Percentiles rank a stretch among this genome's conserved stretches.
These are phyloP conservation scores for Singerocomus rubriflavus DNA, from an alignment of 1,284 basidiomycete species.

Conservation along the genomic window DNA sequence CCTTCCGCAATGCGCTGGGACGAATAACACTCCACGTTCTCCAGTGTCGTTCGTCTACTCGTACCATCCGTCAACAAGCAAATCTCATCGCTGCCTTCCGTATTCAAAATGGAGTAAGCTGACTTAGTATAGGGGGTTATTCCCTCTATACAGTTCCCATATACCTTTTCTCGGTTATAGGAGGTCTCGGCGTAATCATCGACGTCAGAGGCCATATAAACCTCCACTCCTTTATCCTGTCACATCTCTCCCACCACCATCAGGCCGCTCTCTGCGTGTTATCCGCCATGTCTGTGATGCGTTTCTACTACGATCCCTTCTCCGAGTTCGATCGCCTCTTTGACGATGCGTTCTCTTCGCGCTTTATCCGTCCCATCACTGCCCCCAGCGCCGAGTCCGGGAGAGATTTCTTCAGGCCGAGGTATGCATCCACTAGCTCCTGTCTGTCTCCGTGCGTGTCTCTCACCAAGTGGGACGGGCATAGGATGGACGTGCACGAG, in stretches of 20 bases:
- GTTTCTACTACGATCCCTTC: slow-evolving; percentile 48
- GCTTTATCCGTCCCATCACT: slow-evolving; percentile 20
- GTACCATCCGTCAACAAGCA: not conserved
- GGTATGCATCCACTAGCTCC: slow-evolving; percentile 12
- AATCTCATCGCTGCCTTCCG: too few species aligned
- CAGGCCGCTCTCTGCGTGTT: not conserved
- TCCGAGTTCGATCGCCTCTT: slow-evolving; percentile 50
- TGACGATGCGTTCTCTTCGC: slow-evolving; percentile 42
- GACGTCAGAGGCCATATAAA: slow-evolving; percentile 15
- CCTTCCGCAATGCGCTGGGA: slow-evolving; percentile 84
- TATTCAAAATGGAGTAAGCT: too few species aligned
- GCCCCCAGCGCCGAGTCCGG: slow-evolving; percentile 4
- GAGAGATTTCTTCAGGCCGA: slow-evolving; percentile 27
- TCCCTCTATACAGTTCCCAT: too few species aligned
- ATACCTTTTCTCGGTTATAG: not conserved
- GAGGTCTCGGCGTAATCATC: not conserved
- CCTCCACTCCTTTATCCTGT: not conserved
- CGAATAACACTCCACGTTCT: slow-evolving; percentile 32
- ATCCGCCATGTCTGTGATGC: slow-evolving; percentile 32
- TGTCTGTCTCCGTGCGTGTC: not conserved
- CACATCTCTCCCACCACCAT: not conserved
- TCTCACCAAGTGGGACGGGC: not conserved
- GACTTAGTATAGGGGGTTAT: too few species aligned
- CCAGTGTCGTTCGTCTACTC: not conserved
- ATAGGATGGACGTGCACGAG: slow-evolving; percentile 49